Base-by-base conservation (phyloP, 2,329 filamentous ascomycete genomes). In the Penicillium sclerotigenum region DNA sequence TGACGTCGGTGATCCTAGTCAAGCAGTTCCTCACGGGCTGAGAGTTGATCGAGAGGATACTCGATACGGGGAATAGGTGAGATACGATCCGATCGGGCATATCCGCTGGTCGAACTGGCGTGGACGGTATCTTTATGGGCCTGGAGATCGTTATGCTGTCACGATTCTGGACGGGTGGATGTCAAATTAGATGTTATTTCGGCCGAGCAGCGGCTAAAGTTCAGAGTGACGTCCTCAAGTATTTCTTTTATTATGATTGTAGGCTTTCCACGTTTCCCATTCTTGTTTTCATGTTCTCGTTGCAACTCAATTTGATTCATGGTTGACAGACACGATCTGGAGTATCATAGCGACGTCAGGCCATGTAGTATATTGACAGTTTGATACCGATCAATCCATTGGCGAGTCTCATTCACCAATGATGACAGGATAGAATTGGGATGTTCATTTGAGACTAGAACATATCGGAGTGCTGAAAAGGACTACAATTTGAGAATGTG, bases 21-120 rank as follows among this genome's bases (percentile, higher is more conserved):
- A 65, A 68, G 47, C 51, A 48, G 8, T 69, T 62, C 42, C 57
- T 68, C 6, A 14, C 58, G 2, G 64, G 67, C 3, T 55, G 65
- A 13, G 61, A 66, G 46, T 63, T 67, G 49, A 67, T 64, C 4
- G 62, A 68, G n/a, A 58, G 48, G 5, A 63, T 66, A 9, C 41
- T 65, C 3, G 62, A 63, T 3, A 66, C 59, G 4, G 63, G 63
- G 4, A 37, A 47, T 16, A 29, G 58, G 29, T 61, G 55, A 43
- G 24, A 58, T 60, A 22, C 52, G 58, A 58, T 38, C 58, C 59
- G 59, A 49, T 62, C 52, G 47, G 52, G 52, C 36, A 5, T 13
- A 47, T 20, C 55, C 48, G 20, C 29, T 31, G n/a, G 26, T 43
- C 37, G 22, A 38, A 34, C 36, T 28, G 43, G 29, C 28, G 26